Percentiles rank a stretch among this genome's conserved stretches.
Conservation (phyloP, 2,329 filamentous ascomycete species). For the Sporothrix brasiliensis region DNA sequence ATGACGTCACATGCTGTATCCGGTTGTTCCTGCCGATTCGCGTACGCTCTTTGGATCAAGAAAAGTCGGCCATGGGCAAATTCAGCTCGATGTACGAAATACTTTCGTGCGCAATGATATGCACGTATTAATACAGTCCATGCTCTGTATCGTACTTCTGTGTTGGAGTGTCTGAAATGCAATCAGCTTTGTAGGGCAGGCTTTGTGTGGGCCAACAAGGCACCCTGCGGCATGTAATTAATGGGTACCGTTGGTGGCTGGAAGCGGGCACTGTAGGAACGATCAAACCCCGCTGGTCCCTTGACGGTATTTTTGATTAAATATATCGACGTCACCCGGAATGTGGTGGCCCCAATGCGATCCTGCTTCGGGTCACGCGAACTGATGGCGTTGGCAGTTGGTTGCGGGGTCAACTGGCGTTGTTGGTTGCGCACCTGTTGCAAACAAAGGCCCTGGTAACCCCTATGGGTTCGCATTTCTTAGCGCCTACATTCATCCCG, state of each 20-base stretch:
- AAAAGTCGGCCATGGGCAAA: no score
- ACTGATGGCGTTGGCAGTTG: not conserved
- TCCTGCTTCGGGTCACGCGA: no score
- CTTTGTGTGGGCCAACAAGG: no score
- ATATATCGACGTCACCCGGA: not conserved
- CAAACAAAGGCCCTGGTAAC: not conserved
- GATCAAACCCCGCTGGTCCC: not conserved
- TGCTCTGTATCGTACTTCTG: no score
- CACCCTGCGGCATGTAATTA: no score
- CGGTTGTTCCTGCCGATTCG: no score
- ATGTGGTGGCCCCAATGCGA: not conserved
- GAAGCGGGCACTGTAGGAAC: not conserved
- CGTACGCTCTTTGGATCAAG: no score
- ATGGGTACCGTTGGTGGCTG: not conserved
- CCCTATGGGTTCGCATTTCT: not conserved
- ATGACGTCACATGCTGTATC: no score
- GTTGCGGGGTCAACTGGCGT: constrained; percentile 34
- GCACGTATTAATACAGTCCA: not conserved
- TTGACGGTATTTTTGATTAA: no score
- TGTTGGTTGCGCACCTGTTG: not conserved
- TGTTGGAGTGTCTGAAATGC: not conserved
- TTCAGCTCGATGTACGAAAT: no score
- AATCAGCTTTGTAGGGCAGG: no score
- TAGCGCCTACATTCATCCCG: not conserved
- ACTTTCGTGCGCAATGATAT: not conserved